phyloP scores from a whole-genome alignment of 1,139 yeast species.

The Spencermartinsiella ligniputridi region DNA sequence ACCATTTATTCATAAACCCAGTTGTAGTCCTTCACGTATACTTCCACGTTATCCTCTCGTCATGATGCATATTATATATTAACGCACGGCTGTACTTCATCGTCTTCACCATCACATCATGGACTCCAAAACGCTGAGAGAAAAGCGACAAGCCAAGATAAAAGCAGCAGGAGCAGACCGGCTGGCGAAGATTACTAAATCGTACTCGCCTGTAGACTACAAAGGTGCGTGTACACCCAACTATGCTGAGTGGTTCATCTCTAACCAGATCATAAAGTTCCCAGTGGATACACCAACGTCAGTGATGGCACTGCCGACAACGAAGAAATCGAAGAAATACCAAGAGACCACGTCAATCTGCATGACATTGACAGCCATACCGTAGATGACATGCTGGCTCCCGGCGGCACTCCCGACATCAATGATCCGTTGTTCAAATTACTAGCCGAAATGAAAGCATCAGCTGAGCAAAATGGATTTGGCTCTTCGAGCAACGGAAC shows the following conservation, averaged over 20 bases:
- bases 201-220: conserved; percentile 5
- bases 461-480: too few species aligned
- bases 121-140: conserved; percentile 33
- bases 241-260: neutral
- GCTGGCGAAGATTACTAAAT: conserved; percentile 35
- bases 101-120: too few species aligned
- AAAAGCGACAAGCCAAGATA: conserved; percentile 36
- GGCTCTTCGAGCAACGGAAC: too few species aligned
- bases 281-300: conserved; percentile 2
- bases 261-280: conserved; percentile 7
- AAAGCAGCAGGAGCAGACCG: conserved; percentile 33
- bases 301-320: neutral
- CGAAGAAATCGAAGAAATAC: neutral
- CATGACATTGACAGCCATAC: too few species aligned
- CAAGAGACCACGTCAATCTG: neutral
- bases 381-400: too few species aligned
- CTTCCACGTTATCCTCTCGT: too few species aligned
- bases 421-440: conserved; percentile 25
- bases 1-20: too few species aligned
- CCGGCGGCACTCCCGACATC: too few species aligned
- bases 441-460: conserved; percentile 19
- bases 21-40: too few species aligned
- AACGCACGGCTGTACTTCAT: too few species aligned
- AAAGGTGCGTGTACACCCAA: neutral
- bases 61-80: too few species aligned